A percentile compares a stretch with the other conserved stretches of the same genome.
Conservation (phyloP, 768 basidiomycete genomes). For the Symmetrospora coprosmae region DNA sequence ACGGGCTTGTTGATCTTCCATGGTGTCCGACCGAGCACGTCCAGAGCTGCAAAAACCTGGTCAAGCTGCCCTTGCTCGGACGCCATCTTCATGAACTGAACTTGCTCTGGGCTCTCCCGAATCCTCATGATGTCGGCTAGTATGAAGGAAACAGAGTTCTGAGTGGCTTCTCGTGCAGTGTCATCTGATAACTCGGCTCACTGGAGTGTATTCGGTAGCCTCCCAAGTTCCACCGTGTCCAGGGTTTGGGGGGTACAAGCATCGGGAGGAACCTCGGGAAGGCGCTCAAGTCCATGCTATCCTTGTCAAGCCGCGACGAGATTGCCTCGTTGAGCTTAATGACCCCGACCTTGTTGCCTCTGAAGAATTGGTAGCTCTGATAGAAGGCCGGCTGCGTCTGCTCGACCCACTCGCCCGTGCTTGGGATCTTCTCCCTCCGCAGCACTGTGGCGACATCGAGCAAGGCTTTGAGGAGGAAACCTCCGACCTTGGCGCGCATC, state of each 20-base stretch:
- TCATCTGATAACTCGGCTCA: conserved; percentile 36
- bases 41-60: conserved; percentile 71
- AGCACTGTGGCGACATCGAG: conserved; percentile 57
- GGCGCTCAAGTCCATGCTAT: conserved; percentile 53
- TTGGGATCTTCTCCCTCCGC: conserved; percentile 39
- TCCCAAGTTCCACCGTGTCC: conserved; percentile 61
- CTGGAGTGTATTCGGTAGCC: conserved; percentile 69
- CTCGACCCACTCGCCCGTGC: conserved; percentile 46
- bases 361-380: conserved; percentile 80
- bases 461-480: conserved; percentile 63
- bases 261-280: conserved; percentile 93
- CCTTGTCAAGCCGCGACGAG: conserved; percentile 59
- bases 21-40: conserved; percentile 74
- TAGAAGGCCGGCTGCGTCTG: conserved; percentile 81
- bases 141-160: neutral
- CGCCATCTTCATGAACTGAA: conserved; percentile 59
- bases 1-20: conserved; percentile 74
- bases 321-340: conserved; percentile 73
- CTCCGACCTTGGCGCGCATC: conserved; percentile 62
- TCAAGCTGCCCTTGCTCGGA: conserved; percentile 61
- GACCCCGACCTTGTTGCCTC: conserved; percentile 86
- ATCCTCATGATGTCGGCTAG: conserved; percentile 71
- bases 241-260: conserved; percentile 79
- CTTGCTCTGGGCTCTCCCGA: conserved; percentile 73
- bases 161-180: neutral